Evolutionary conservation across 495 filamentous ascomycete species (phyloP).

Genomic region (Tuber umbilicatum): DNA sequence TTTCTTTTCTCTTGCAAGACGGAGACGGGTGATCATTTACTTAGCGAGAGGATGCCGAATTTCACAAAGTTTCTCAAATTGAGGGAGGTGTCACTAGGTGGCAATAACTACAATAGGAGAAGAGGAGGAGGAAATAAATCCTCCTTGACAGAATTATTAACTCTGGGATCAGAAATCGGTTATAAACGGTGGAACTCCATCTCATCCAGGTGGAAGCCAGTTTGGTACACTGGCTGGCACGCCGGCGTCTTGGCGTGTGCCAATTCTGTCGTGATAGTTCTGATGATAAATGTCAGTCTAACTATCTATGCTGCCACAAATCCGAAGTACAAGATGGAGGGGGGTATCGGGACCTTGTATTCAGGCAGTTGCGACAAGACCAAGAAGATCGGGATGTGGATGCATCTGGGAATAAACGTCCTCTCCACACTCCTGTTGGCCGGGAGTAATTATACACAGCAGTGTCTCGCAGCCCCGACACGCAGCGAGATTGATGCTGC

Average conservation of each 20-base stretch:
- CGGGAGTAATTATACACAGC: slow-evolving; percentile 16
- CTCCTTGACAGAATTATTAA: neutral
- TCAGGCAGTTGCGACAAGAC: slow-evolving; percentile 5
- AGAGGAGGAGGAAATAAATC: neutral
- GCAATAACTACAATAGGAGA: neutral
- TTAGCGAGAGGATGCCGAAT: neutral
- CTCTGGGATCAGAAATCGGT: neutral
- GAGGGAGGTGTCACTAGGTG: neutral
- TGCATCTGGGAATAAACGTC: slow-evolving; percentile 1
- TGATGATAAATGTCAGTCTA: slow-evolving; percentile 5
- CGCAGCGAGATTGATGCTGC: slow-evolving; percentile 10
- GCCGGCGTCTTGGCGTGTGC: neutral
- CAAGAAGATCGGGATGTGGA: neutral
- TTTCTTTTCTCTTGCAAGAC: neutral
- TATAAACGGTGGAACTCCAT: neutral
- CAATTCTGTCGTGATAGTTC: neutral
- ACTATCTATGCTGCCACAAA: slow-evolving; percentile 1
- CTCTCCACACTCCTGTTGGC: neutral
- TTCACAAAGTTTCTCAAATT: neutral
- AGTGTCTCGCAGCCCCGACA: slow-evolving; percentile 13
- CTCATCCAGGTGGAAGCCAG: neutral
- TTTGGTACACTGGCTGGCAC: neutral
- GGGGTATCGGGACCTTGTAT: neutral
- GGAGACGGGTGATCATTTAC: neutral
- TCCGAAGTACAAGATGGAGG: neutral